phyloP scores from a whole-genome alignment of 2,329 filamentous ascomycete species.

The Pseudogymnoascus verrucosus region DNA sequence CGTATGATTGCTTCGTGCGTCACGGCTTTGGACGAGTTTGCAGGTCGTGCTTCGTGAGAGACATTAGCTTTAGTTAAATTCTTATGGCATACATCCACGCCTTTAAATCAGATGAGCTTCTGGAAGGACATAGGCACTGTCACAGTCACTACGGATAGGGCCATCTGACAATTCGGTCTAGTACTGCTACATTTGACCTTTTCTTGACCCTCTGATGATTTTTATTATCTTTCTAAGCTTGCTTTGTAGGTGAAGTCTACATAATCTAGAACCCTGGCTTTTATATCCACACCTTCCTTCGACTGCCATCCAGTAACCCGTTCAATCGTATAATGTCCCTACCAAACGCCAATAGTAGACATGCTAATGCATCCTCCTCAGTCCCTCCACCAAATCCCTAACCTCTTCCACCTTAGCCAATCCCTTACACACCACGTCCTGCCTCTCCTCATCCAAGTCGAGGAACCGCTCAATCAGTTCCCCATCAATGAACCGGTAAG shows the following conservation, averaged over 20 bases:
- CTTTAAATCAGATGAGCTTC: too few relatives aligned
- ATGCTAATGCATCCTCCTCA: slow-evolving; percentile 51
- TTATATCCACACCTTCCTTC: background rate
- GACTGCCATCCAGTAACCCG: background rate
- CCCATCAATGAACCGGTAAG: slow-evolving; percentile 84
- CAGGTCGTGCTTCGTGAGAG: background rate
- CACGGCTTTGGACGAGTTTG: background rate
- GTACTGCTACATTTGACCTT: too few relatives aligned
- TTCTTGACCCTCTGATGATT: background rate
- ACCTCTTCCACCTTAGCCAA: slow-evolving; percentile 55
- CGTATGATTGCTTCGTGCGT: background rate
- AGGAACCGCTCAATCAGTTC: slow-evolving; percentile 84
- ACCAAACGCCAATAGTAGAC: background rate
- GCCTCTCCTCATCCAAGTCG: slow-evolving; percentile 53
- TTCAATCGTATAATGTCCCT: background rate
- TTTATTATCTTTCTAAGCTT: background rate
- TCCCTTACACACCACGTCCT: slow-evolving; percentile 45
- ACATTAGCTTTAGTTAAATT: background rate
- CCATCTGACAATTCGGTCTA: too few relatives aligned
- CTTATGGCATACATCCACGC: too few relatives aligned
- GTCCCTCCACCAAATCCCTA: slow-evolving; percentile 52
- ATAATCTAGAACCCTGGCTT: background rate
- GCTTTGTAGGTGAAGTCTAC: background rate
- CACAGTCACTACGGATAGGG: too few relatives aligned
- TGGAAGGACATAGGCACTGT: too few relatives aligned